Evolutionary conservation across 352 stramenopile species (phyloP).

Genomic region (Halophytophthora polymorphica): DNA sequence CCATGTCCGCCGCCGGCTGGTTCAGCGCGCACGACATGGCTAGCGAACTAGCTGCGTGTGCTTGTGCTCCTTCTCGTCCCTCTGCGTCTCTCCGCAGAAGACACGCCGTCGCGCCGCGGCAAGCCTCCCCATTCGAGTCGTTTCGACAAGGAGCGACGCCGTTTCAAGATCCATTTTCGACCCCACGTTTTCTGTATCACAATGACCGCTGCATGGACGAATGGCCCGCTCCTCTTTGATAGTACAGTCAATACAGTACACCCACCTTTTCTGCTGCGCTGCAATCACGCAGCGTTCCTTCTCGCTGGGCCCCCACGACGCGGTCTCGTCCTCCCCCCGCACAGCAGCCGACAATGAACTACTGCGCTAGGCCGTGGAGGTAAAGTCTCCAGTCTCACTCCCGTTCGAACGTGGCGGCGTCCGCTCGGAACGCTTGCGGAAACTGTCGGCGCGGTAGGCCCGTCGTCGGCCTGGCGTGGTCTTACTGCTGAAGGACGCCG

Average conservation of each 20-base stretch:
- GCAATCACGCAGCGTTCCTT: not conserved
- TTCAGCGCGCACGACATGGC: conserved; percentile 53
- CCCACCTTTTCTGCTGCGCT: not conserved
- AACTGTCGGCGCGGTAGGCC: conserved; percentile 50
- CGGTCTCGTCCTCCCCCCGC: too few relatives aligned
- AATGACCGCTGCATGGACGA: too few relatives aligned
- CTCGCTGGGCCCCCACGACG: too few relatives aligned
- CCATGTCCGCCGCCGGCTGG: conserved; percentile 39
- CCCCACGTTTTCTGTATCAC: too few relatives aligned
- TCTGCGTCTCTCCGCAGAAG: not conserved
- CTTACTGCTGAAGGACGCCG: conserved; percentile 43
- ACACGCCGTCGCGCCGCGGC: too few relatives aligned
- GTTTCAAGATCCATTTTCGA: too few relatives aligned
- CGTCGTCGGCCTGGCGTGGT: conserved; percentile 38
- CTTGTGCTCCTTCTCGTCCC: not conserved
- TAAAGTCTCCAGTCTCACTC: conserved; percentile 16
- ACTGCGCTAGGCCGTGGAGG: conserved; percentile 10
- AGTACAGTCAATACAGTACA: not conserved
- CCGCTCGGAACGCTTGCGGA: conserved; percentile 34
- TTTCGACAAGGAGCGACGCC: too few relatives aligned
- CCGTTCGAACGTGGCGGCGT: conserved; percentile 24
- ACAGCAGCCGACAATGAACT: too few relatives aligned
- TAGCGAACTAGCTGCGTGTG: not conserved
- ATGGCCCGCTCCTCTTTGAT: too few relatives aligned
- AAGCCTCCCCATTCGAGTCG: too few relatives aligned